These are phyloP conservation scores for Colletotrichum trifolii DNA, from an alignment of 2,329 filamentous ascomycete species.

Conservation along the genomic window DNA sequence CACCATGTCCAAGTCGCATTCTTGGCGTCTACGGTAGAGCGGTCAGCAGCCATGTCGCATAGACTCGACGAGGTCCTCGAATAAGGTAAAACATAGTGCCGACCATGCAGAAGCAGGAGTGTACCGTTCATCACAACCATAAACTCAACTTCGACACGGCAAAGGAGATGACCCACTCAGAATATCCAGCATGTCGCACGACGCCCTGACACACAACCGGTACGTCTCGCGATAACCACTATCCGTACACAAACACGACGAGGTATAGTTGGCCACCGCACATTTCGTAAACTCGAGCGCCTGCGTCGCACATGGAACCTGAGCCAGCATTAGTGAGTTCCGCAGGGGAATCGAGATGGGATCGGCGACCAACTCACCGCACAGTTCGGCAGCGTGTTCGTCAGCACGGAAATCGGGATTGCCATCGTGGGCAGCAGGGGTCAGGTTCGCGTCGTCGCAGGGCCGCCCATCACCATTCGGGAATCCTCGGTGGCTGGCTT, in stretches of 20 bases:
- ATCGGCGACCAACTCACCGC: constrained; percentile 7
- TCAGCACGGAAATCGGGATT: constrained; percentile 9
- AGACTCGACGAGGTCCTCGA: no score
- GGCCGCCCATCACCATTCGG: no score
- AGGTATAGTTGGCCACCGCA: constrained; percentile 14
- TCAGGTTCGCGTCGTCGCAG: not conserved
- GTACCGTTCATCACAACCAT: no score
- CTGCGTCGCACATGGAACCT: constrained; percentile 21
- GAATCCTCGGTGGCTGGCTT: no score
- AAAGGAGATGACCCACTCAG: constrained; percentile 12
- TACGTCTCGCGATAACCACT: constrained; percentile 3
- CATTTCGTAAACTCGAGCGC: constrained; percentile 21
- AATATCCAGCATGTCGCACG: constrained; percentile 11
- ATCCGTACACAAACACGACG: constrained; percentile 19
- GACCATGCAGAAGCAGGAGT: no score
- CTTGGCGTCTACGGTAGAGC: constrained; percentile 5
- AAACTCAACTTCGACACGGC: not conserved
- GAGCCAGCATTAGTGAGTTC: not conserved
- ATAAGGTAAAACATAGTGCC: no score
- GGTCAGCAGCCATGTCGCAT: no score
- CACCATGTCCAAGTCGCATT: constrained; percentile 26
- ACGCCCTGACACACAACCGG: constrained; percentile 13
- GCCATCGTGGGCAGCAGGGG: constrained; percentile 12
- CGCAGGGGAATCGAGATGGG: no score
- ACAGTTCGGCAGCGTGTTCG: constrained; percentile 16